Conservation (phyloP, 345 rosid species). For the Brassica carinata region DNA sequence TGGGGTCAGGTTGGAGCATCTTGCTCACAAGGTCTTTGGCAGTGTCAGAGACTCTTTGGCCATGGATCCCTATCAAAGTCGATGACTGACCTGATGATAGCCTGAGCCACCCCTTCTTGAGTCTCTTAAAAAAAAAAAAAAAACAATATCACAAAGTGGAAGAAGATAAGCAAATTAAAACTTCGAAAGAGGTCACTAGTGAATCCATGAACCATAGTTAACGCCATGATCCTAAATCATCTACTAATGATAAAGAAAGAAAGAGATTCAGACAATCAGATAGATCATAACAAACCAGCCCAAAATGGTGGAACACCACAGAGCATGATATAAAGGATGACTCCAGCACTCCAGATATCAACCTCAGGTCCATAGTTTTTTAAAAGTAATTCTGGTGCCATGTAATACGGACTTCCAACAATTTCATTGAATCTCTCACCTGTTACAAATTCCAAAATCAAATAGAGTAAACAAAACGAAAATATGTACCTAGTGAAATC, state of each 20-base stretch:
- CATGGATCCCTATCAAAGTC: slow-evolving; percentile 95
- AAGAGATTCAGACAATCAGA: background rate
- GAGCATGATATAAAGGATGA: slow-evolving; percentile 77
- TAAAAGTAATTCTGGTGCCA: slow-evolving; percentile 88
- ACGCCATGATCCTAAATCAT: background rate
- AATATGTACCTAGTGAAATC: background rate
- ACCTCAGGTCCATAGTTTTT: slow-evolving; percentile 85
- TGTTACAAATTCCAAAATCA: slow-evolving; percentile 32
- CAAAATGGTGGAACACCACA: slow-evolving; percentile 94
- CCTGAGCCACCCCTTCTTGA: slow-evolving; percentile 94
- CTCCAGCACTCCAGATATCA: slow-evolving; percentile 96
- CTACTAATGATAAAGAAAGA: background rate
- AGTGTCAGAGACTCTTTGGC: slow-evolving; percentile 91
- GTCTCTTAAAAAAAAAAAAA: slow-evolving; percentile 57
- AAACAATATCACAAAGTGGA: slow-evolving; percentile 14
- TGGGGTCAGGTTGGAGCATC: slow-evolving; percentile 89
- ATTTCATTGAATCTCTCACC: slow-evolving; percentile 81
- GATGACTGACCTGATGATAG: slow-evolving; percentile 76
- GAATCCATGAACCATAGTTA: background rate
- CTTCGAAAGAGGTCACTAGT: background rate
- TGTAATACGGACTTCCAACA: slow-evolving; percentile 95
- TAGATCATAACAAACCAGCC: slow-evolving; percentile 62
- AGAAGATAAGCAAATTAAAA: background rate
- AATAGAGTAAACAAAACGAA: background rate
- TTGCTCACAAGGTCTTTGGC: slow-evolving; percentile 93